phyloP scores from a whole-genome alignment of 73 alveolate species.

The Tetrahymena elliotti region DNA sequence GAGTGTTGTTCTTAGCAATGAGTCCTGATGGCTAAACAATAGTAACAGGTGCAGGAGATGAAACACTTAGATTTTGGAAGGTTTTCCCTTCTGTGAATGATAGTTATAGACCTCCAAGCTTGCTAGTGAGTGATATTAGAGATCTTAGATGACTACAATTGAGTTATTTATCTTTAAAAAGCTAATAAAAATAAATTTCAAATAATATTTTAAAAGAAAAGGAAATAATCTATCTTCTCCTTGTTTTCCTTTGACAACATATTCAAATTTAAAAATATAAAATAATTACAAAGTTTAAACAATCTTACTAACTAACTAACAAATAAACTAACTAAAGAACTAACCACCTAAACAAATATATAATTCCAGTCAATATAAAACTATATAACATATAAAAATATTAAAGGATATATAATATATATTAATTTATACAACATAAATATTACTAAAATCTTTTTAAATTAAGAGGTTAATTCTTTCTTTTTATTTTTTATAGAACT shows the following conservation, averaged over 20 bases:
- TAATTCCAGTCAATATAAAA: too few relatives aligned
- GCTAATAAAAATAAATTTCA: background rate
- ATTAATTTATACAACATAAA: too few relatives aligned
- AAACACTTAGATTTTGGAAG: slow-evolving; percentile 68
- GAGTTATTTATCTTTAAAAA: background rate
- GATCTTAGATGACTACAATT: background rate
- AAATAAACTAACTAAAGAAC: too few relatives aligned
- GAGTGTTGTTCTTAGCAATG: slow-evolving; percentile 51
- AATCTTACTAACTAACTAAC: background rate
- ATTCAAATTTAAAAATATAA: background rate
- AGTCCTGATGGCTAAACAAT: slow-evolving; percentile 74
- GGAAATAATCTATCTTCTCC: background rate
- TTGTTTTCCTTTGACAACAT: background rate
- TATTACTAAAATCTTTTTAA: too few relatives aligned
- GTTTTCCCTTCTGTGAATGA: slow-evolving; percentile 39
- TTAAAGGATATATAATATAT: too few relatives aligned
- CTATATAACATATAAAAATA: too few relatives aligned
- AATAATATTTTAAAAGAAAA: background rate
- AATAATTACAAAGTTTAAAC: too few relatives aligned
- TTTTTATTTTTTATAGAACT: too few relatives aligned
- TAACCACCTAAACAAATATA: too few relatives aligned
- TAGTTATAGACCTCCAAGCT: background rate
- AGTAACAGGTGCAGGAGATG: slow-evolving; percentile 86
- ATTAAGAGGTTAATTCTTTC: too few relatives aligned
- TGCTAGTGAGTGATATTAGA: background rate